phyloP scores from a whole-genome alignment of 257 asterid genomes.

The Verbascum thapsus region DNA sequence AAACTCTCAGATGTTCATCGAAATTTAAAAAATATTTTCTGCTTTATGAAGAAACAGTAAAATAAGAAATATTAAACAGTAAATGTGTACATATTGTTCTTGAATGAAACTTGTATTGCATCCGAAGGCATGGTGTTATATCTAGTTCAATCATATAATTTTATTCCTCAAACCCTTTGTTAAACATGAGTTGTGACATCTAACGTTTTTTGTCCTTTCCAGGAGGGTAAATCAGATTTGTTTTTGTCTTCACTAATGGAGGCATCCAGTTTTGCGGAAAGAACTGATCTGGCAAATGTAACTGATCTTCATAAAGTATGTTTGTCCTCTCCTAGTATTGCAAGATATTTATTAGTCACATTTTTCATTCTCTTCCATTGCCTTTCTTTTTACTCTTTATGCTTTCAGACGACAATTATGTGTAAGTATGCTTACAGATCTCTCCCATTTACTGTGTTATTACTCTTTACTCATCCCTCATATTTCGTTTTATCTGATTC shows the following conservation, averaged over 20 bases:
- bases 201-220: conserved; percentile 36
- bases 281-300: conserved; percentile 36
- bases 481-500: conserved; percentile 18
- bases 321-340: conserved; percentile 30
- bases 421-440: background rate
- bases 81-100: too few relatives aligned
- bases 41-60: too few relatives aligned
- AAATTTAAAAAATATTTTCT: too few relatives aligned
- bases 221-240: conserved; percentile 42
- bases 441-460: background rate
- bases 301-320: conserved; percentile 45
- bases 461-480: background rate
- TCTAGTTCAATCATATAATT: background rate
- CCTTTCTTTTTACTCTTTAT: conserved; percentile 4
- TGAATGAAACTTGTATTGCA: too few relatives aligned
- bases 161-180: background rate
- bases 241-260: conserved; percentile 46
- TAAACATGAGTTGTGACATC: background rate
- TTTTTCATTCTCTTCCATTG: conserved; percentile 5
- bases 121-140: too few relatives aligned
- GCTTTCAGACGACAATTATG: background rate
- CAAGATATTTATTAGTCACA: conserved; percentile 18
- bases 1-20: too few relatives aligned
- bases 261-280: conserved; percentile 38
- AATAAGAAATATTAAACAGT: too few relatives aligned